These are phyloP conservation scores for Entonaema liquescens DNA, from an alignment of 495 filamentous ascomycete species.

Conservation along the genomic window DNA sequence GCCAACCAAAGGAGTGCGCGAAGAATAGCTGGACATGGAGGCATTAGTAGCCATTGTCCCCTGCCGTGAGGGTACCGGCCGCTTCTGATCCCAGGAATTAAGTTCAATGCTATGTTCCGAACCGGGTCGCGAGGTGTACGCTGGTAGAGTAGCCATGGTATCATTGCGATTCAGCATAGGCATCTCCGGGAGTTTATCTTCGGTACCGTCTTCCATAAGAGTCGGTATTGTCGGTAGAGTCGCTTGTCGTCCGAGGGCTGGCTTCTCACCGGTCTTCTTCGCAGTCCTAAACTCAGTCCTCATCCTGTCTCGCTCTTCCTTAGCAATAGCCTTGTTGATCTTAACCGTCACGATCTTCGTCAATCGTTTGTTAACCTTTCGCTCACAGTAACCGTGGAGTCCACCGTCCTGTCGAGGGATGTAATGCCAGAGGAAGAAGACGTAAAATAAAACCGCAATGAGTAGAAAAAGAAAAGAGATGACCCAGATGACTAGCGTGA, in stretches of 20 bases:
- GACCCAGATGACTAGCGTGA: constrained; percentile 90
- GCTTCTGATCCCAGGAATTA: constrained; percentile 54
- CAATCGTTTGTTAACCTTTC: constrained; percentile 85
- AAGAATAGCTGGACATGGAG: constrained; percentile 56
- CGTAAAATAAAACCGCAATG: constrained; percentile 76
- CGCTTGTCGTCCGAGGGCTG: constrained; percentile 66
- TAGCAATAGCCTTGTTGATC: constrained; percentile 83
- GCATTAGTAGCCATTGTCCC: constrained; percentile 45
- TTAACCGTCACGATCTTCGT: constrained; percentile 81
- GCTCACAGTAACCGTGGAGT: constrained; percentile 82
- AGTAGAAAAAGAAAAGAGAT: constrained; percentile 79
- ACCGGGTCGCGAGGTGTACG: constrained; percentile 66
- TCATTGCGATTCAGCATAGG: constrained; percentile 70
- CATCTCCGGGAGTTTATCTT: constrained; percentile 66
- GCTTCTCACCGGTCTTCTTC: constrained; percentile 61
- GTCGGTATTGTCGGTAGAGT: constrained; percentile 78
- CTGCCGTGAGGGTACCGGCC: constrained; percentile 52
- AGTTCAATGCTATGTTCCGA: constrained; percentile 62
- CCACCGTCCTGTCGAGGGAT: constrained; percentile 82
- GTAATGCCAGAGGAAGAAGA: constrained; percentile 88
- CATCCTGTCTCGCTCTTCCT: constrained; percentile 68
- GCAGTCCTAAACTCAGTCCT: constrained; percentile 66
- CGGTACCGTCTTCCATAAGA: constrained; percentile 58
- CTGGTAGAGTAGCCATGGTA: constrained; percentile 71
- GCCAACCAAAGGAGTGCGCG: constrained; percentile 66